Evolutionary conservation across 2,329 filamentous ascomycete genomes (phyloP), one percentile per base, ranked within the genome.

Genomic region (Ascochyta clinopodiicola): DNA sequence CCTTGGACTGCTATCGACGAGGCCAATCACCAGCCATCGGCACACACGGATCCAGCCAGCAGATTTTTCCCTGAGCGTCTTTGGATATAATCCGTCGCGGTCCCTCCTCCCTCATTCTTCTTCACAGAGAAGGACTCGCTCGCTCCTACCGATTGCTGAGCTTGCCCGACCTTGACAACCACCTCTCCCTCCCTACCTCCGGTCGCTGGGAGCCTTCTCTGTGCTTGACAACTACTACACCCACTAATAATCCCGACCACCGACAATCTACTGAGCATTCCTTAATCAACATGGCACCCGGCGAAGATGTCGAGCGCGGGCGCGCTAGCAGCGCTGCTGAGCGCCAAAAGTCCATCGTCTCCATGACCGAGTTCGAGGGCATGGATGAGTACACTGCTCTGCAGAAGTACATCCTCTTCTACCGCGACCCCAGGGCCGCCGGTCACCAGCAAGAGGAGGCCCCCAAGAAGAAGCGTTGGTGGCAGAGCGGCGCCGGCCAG

Each of bases 381-480:
- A 72, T 78, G 76, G 86, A 87, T 73, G 86, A 88, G 75, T 88
- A 88, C 77, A 82, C 83, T 63, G 84, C 85, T 48, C 79, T 88
- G 49, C 85, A 88, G 72, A 83, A 86, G 69, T 88, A 86, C 78
- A 88, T 88, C 74, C 86, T 85, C 62, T 86, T 84, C 70, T 88
- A 88, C 76, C 82, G 82, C 67, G 85, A 87, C 75, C 81, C 84
- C 55, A 83, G 84, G 70, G 79, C 80, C 48, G 74, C 71, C 40
- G 80, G 75, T 34, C 78, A 77, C 56, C 75, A 73, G 44, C 77
- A 67, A 25, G 68, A 77, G 51, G 74, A 78, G 42, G 76, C 76
- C 69, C 85, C 84, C 77, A 68, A 68, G 62, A 80, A 79, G 67
- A 80, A 81, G 57, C 86, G 82, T 78, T 88, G 82, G 79, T 86